These are phyloP conservation scores for Hygrophila difformis DNA, from an alignment of 257 asterid genomes.

Conservation along the genomic window DNA sequence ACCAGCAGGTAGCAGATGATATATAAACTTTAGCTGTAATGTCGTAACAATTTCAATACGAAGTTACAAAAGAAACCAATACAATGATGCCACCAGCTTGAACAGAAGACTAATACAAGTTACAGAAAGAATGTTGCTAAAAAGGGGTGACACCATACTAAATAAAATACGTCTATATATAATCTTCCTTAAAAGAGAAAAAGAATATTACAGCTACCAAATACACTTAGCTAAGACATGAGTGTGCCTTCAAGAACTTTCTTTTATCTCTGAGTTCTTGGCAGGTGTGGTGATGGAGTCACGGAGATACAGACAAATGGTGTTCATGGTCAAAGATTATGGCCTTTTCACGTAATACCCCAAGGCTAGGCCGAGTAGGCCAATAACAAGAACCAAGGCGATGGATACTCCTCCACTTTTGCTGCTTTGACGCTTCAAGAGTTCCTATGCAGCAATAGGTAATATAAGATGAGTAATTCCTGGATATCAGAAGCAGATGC, in stretches of 20 bases:
- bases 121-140: too few species aligned
- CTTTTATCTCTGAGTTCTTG: not conserved
- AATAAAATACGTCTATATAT: not conserved
- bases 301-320: slow-evolving; percentile 2
- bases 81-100: too few species aligned
- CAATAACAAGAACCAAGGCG: slow-evolving; percentile 30
- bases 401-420: slow-evolving; percentile 40
- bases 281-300: not conserved
- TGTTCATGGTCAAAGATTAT: slow-evolving; percentile 13
- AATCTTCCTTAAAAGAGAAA: slow-evolving; percentile 22
- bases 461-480: slow-evolving; percentile 3
- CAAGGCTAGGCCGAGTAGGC: slow-evolving; percentile 39
- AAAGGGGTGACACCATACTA: slow-evolving; percentile 6
- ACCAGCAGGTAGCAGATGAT: too few species aligned
- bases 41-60: not conserved
- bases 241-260: slow-evolving; percentile 6
- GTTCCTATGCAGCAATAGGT: slow-evolving; percentile 24
- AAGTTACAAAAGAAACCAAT: slow-evolving; percentile 23
- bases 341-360: slow-evolving; percentile 45
- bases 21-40: too few species aligned
- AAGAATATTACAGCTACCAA: slow-evolving; percentile 13
- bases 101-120: too few species aligned
- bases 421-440: slow-evolving; percentile 33
- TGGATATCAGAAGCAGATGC: too few species aligned
- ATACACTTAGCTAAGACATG: slow-evolving; percentile 13